A percentile compares a stretch with the other conserved stretches of the same genome.
phyloP scores from a whole-genome alignment of 805 yeast species.

The Ogataea corticis region DNA sequence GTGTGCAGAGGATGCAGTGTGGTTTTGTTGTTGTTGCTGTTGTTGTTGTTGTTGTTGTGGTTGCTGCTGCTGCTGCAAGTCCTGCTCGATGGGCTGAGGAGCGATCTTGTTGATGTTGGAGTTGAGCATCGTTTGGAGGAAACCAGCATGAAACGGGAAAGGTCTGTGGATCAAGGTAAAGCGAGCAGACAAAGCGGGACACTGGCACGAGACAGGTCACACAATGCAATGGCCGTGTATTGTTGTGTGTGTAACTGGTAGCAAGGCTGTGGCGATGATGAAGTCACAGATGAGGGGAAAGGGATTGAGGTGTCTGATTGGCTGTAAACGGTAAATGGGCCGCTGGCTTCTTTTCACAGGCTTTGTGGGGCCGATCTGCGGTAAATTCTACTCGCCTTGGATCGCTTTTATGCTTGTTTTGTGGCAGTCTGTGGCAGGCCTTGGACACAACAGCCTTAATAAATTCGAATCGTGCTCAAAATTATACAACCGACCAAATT shows the following conservation, averaged over 20 bases:
- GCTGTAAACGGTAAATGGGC: too few species aligned
- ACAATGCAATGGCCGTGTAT: too few species aligned
- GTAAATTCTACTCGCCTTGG: background rate
- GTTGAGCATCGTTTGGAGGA: slow-evolving; percentile 12
- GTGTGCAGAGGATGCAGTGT: background rate
- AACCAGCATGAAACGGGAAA: slow-evolving; percentile 1
- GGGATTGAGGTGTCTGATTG: too few species aligned
- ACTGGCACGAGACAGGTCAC: background rate
- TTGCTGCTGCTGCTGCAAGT: slow-evolving; percentile 17
- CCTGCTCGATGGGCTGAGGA: slow-evolving; percentile 19
- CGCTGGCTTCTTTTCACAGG: background rate
- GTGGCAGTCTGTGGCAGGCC: too few species aligned
- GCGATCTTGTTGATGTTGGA: slow-evolving; percentile 16
- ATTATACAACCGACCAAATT: slow-evolving; percentile 8
- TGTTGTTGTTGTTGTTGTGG: slow-evolving; percentile 16
- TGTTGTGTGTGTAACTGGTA: too few species aligned
- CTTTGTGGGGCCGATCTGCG: background rate
- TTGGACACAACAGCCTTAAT: background rate
- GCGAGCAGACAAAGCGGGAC: background rate
- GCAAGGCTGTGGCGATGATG: too few species aligned
- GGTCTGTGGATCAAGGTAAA: background rate
- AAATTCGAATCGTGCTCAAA: slow-evolving; percentile 6
- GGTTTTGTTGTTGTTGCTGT: slow-evolving; percentile 10
- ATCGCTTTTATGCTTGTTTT: background rate
- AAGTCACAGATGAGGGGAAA: too few species aligned